Base-by-base conservation (phyloP, 306 rosid genomes). In the Casuarina cunninghamiana region DNA sequence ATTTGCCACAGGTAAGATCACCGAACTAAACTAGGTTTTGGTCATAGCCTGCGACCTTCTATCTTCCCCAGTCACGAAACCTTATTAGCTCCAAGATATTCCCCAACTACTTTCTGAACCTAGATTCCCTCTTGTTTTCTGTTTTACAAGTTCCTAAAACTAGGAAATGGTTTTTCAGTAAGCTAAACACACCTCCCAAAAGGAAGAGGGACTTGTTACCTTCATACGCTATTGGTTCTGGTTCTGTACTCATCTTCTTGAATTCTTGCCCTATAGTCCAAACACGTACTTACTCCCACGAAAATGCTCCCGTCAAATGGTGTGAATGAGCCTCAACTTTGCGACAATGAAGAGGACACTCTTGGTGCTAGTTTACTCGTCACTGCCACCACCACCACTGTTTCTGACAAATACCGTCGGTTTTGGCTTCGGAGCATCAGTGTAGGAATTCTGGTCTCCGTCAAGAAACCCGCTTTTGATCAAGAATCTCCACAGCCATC, bases 391-490 rank as follows among this genome's bases (percentile, higher is more conserved):
- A 5, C n/a, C 38, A 17, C 39, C 3, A 10, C 42, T 4, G 67
- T 41, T 51, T 51, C 55, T 15, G 63, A 66, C 55, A 75, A 75
- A 10, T 79, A 75, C 73, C 2, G 4, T 45, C 57, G 51, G 76
- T 53, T 10, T 41, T 86, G 90, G 88, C 86, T 80, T 32, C 80
- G 41, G 15, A 62, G 62, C 43, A 57, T 73, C 15, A 68, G 45
- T 81, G 21, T 86, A 39, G 32, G 77, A 9, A 13, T 89, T 46
- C 9, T 77, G 73, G 71, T 80, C n/a, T 80, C 86, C 41, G 57
- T 63, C 39, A 84, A 38, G 75, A 72, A 41, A 51, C 6, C 76
- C 63, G 69, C 71, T 35, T 4, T 71, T 4, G 51, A 12, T 53
- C 45, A n/a, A 44, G 77, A 77, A 16, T 65, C 78, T 41, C 69